Evolutionary conservation across 108 stramenopile genomes (phyloP).

Genomic region (Cyclotella sp.): DNA sequence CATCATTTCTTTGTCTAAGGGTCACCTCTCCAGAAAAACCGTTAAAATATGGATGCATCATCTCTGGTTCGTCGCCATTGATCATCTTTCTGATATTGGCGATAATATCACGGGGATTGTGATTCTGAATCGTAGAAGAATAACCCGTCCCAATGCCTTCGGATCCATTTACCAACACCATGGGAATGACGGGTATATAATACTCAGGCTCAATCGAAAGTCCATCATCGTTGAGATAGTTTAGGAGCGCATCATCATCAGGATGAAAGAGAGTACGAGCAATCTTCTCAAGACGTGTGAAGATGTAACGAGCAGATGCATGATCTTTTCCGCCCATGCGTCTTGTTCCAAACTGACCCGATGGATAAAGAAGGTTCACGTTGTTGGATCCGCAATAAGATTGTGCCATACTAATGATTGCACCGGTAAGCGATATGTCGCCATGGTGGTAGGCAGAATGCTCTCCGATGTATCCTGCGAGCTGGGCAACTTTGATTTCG

Average conservation of each 20-base stretch:
- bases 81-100: conserved; percentile 87
- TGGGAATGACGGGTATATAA: conserved; percentile 95
- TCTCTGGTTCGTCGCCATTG: conserved; percentile 63
- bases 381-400: conserved; percentile 97
- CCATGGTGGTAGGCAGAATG: conserved; percentile 99
- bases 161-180: conserved; percentile 86
- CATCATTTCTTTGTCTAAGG: background rate
- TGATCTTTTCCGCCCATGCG: conserved; percentile 96
- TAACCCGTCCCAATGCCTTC: conserved; percentile 99
- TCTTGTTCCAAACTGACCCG: conserved; percentile 98
- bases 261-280: conserved; percentile 97
- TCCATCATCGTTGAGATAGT: conserved; percentile 97
- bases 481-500: conserved; percentile 98
- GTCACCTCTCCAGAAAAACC: conserved; percentile 91
- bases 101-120: conserved; percentile 92
- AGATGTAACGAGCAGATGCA: conserved; percentile 98
- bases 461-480: conserved; percentile 92
- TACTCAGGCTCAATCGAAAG: conserved; percentile 95
- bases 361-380: conserved; percentile 94
- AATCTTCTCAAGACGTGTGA: conserved; percentile 95
- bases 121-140: conserved; percentile 82
- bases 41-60: conserved; percentile 81
- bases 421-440: conserved; percentile 92
- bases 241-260: conserved; percentile 96
- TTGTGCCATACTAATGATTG: conserved; percentile 99